Conservation (phyloP, 202 grass and related monocot species). For the Thinopyrum obtusiflorum region DNA sequence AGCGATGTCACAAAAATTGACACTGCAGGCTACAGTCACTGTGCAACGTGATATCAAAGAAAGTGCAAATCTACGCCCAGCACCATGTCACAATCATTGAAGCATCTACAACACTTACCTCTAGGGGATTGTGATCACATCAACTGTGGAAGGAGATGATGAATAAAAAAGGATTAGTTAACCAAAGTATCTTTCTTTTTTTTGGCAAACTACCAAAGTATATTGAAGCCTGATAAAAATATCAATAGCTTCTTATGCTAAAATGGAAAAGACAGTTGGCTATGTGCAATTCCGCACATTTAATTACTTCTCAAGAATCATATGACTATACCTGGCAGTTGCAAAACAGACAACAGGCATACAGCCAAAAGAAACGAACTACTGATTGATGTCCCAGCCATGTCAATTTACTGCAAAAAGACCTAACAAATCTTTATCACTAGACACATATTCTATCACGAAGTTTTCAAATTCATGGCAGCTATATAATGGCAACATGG, state of each 20-base stretch:
- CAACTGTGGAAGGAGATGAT: not conserved
- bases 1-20: not conserved
- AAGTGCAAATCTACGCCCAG: not conserved
- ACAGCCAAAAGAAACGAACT: conserved; percentile 5
- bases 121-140: not conserved
- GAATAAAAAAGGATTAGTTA: not conserved
- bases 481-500: too few species aligned
- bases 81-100: not conserved
- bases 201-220: not conserved
- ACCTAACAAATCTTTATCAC: not conserved
- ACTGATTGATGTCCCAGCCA: not conserved
- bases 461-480: too few species aligned
- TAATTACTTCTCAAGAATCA: conserved; percentile 19
- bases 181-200: not conserved
- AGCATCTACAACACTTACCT: not conserved
- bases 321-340: not conserved
- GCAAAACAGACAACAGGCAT: not conserved
- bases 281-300: not conserved
- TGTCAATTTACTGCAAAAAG: not conserved
- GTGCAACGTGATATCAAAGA: not conserved
- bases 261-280: not conserved
- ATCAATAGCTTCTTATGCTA: not conserved
- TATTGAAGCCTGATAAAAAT: not conserved
- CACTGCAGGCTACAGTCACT: not conserved
- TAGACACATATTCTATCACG: not conserved